Percentiles rank a stretch among this genome's conserved stretches.
Evolutionary conservation across 2,329 filamentous ascomycete species (phyloP).

Genomic region (Cladorrhinum sp.): DNA sequence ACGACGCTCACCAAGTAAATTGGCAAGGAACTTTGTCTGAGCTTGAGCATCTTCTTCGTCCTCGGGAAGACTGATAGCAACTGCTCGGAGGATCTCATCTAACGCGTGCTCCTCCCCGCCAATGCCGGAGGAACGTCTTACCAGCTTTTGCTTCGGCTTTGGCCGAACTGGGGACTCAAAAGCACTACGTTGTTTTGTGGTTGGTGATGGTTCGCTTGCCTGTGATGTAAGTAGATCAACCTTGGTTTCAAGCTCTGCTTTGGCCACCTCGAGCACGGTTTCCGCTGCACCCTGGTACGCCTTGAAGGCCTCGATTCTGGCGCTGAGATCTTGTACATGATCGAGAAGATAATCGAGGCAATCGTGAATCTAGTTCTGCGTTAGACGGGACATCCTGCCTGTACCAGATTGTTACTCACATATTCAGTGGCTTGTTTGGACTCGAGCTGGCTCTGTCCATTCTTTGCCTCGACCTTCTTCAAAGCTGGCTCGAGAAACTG

Average conservation of each 20-base stretch:
- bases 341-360: conserved; percentile 52
- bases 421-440: conserved; percentile 50
- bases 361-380: conserved; percentile 43
- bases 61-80: conserved; percentile 39
- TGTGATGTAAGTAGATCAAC: conserved; percentile 16
- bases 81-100: conserved; percentile 46
- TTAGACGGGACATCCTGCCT: conserved; percentile 24
- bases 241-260: conserved; percentile 40
- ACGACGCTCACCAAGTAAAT: conserved; percentile 39
- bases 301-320: conserved; percentile 43
- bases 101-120: conserved; percentile 38
- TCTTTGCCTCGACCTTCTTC: conserved; percentile 41
- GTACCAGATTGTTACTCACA: conserved; percentile 36
- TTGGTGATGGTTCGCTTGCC: conserved; percentile 32
- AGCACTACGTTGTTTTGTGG: conserved; percentile 28
- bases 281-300: conserved; percentile 43
- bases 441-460: conserved; percentile 42
- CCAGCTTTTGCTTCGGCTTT: conserved; percentile 23
- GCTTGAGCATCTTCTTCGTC: conserved; percentile 15
- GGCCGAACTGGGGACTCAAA: conserved; percentile 36
- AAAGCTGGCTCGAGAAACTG: conserved; percentile 63
- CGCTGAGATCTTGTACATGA: conserved; percentile 42
- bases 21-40: conserved; percentile 28
- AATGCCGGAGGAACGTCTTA: conserved; percentile 37
- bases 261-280: conserved; percentile 42